Percentiles rank a stretch among this genome's conserved stretches.
Evolutionary conservation across 257 asterid species (phyloP).

Genomic region (Lithospermum erythrorhizon): DNA sequence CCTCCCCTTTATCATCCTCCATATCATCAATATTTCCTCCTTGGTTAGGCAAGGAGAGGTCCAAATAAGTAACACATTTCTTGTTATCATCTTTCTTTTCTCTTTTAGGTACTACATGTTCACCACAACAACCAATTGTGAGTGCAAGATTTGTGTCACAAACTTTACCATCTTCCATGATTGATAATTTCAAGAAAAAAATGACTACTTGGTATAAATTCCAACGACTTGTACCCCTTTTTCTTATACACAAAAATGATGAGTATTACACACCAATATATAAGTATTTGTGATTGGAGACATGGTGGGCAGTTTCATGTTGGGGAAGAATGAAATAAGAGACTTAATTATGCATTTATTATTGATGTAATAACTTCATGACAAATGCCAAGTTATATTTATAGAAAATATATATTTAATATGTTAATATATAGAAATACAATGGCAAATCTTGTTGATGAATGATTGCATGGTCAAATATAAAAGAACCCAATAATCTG

Average conservation of each 20-base stretch:
- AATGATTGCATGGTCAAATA: too few relatives aligned
- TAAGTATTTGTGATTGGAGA: not conserved
- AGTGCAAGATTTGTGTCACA: conserved; percentile 31
- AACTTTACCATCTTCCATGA: conserved; percentile 17
- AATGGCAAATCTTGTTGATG: too few relatives aligned
- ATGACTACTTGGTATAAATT: not conserved
- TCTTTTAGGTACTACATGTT: conserved; percentile 17
- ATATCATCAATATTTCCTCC: conserved; percentile 7
- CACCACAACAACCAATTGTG: conserved; percentile 20
- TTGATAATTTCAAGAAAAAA: too few relatives aligned
- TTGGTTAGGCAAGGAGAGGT: conserved; percentile 26
- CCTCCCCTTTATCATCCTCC: conserved; percentile 8
- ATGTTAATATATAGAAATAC: too few relatives aligned
- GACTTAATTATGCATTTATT: conserved; percentile 11
- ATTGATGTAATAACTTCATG: conserved; percentile 9
- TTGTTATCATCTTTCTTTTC: conserved; percentile 16
- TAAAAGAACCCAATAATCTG: too few relatives aligned
- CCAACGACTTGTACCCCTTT: not conserved
- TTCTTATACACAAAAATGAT: not conserved
- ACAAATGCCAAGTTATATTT: not conserved
- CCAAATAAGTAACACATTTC: conserved; percentile 24
- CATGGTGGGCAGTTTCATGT: not conserved
- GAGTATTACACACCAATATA: not conserved
- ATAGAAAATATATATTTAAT: too few relatives aligned
- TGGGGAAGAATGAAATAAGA: conserved; percentile 1